phyloP scores from a whole-genome alignment of 768 basidiomycete species.

The Termitomyces sp. region DNA sequence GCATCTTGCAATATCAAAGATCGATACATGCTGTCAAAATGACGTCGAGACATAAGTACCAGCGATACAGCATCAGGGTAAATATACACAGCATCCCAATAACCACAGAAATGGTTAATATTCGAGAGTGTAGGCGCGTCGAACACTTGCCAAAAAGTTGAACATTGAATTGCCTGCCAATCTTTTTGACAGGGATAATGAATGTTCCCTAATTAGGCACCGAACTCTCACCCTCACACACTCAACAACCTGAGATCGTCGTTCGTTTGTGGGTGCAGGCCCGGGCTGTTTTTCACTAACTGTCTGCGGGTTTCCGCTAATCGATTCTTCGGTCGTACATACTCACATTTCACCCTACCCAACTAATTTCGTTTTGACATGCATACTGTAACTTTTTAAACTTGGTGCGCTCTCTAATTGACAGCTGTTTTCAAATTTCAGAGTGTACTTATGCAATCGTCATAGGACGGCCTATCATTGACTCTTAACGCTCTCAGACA shows the following conservation, averaged over 20 bases:
- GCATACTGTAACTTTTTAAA: conserved; percentile 1
- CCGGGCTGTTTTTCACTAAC: conserved; percentile 1
- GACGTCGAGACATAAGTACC: background rate
- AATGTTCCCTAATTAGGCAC: conserved; percentile 9
- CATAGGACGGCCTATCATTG: conserved; percentile 1
- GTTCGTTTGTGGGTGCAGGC: background rate
- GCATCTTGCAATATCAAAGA: background rate
- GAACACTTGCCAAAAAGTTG: background rate
- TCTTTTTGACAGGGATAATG: background rate
- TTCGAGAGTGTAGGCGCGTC: background rate
- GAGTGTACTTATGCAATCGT: conserved; percentile 6
- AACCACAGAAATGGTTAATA: background rate
- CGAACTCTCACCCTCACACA: conserved; percentile 3
- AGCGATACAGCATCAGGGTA: background rate
- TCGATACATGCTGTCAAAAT: background rate
- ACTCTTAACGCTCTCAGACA: background rate
- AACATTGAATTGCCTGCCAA: background rate
- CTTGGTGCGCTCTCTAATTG: background rate
- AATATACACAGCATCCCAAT: background rate
- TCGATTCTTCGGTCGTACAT: background rate
- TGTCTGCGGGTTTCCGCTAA: background rate
- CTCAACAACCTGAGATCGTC: background rate
- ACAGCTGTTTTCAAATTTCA: conserved; percentile 4
- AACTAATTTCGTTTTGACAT: conserved; percentile 4
- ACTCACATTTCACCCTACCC: background rate